Percentiles rank a stretch among this genome's conserved stretches.
phyloP scores from a whole-genome alignment of 768 basidiomycete species.

The Candolleomyces aberdarensis region DNA sequence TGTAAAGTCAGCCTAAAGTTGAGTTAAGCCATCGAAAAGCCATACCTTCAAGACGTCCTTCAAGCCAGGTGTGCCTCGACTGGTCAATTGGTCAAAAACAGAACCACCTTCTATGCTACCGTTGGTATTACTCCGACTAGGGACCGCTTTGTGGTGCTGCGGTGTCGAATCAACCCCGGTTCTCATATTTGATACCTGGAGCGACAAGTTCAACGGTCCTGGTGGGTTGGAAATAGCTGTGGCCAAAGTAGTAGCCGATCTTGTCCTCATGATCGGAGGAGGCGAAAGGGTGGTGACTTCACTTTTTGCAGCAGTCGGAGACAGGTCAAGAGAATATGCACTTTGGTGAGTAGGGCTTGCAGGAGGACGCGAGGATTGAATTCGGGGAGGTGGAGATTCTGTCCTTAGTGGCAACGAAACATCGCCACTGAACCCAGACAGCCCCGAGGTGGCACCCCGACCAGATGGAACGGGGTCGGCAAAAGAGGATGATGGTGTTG shows the following conservation, averaged over 20 bases:
- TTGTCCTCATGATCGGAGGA: slow-evolving; percentile 10
- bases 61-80: slow-evolving; percentile 50
- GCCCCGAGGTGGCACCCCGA: no score
- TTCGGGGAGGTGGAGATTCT: slow-evolving; percentile 7
- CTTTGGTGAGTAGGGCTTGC: not conserved
- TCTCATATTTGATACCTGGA: not conserved
- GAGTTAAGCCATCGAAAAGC: not conserved
- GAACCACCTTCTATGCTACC: not conserved
- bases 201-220: not conserved
- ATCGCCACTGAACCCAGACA: no score
- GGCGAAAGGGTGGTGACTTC: slow-evolving; percentile 6
- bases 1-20: not conserved
- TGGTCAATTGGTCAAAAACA: slow-evolving; percentile 4
- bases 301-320: not conserved
- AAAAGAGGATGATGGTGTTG: no score
- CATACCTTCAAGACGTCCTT: slow-evolving; percentile 73
- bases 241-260: slow-evolving; percentile 8
- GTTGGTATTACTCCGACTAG: no score
- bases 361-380: not conserved
- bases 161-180: not conserved
- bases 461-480: no score
- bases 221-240: not conserved
- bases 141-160: not conserved
- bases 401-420: not conserved
- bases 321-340: slow-evolving; percentile 1